Base-by-base conservation (phyloP, 1,284 basidiomycete genomes). In the Naganishia cerealis region DNA sequence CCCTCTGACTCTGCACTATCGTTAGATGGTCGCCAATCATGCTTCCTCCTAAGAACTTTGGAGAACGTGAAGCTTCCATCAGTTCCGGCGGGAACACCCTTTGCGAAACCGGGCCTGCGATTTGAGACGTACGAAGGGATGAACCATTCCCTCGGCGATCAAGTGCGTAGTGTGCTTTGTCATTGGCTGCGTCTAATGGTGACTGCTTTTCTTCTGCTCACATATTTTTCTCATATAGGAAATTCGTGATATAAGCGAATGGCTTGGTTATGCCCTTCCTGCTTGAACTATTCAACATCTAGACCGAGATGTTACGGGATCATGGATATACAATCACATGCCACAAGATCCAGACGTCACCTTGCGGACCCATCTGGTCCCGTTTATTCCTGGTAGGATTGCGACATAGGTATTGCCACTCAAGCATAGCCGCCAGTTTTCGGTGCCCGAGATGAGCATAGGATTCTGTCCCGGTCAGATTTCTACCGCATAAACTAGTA, bases 41-140 rank as follows among this genome's bases (percentile, higher is more conserved):
- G 84, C 55, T 83, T 86, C 15, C 84, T 85, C 70, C 80, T 92
- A 67, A 83, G 79, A 10, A 72, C 83, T 13, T 71, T 88, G 21
- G 84, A 85, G 16, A 80, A 88, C 53, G 75, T 81, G 58, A 72
- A 75, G 43, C 78, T 89, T n/a, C 71, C 73, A 12, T 48, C 72
- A 39, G 63, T 78, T 9, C 72, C 76, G 18, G 24, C 71, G 13
- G 75, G 74, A 46, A 72, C 61, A 50, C 71, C 70, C 12, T 81
- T 80, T 57, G 72, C 71, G 21, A 73, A 78, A 56, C 79, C 79
- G 4, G 79, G 79, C 5, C 83, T 87, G 29, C 69, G 76, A 21
- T 78, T 80, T 72, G 77, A 80, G 71, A 70, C 71, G 43, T 81
- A 81, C 70, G 72, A 70, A 10, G 76, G 74, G 26, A 81, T 90